Percentiles rank a stretch among this genome's conserved stretches.
Evolutionary conservation across 169 alveolate genomes (phyloP).

Genomic region (Cryptosporidium ubiquitum): DNA sequence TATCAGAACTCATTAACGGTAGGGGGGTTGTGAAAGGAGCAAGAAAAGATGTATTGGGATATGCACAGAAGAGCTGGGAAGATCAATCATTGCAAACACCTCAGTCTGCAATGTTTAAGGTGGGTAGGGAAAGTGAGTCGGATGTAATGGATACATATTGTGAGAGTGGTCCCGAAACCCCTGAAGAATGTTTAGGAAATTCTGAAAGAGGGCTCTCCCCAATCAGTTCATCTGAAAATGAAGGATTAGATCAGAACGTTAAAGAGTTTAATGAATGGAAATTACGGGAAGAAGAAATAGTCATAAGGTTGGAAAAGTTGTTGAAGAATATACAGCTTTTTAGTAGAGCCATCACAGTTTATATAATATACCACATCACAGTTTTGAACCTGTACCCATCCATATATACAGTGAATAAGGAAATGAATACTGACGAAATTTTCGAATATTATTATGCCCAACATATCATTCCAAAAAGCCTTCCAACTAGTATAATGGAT

Average conservation of each 20-base stretch:
- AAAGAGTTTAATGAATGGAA: not conserved
- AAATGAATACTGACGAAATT: conserved; percentile 47
- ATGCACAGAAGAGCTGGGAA: conserved; percentile 35
- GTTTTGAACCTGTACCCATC: conserved; percentile 56
- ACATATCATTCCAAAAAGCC: conserved; percentile 55
- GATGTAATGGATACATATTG: conserved; percentile 60
- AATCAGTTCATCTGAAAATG: not conserved
- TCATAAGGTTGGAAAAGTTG: conserved; percentile 7
- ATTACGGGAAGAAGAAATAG: not conserved
- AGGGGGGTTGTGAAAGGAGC: not conserved
- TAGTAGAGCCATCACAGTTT: conserved; percentile 53
- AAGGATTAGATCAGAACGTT: not conserved
- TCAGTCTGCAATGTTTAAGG: conserved; percentile 28
- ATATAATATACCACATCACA: conserved; percentile 66
- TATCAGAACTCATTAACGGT: conserved; percentile 4
- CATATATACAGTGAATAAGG: conserved; percentile 64
- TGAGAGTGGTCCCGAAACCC: conserved; percentile 51
- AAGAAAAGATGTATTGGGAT: not conserved
- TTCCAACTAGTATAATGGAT: conserved; percentile 65
- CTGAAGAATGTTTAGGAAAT: conserved; percentile 7
- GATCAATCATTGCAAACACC: conserved; percentile 43
- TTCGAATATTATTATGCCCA: conserved; percentile 58
- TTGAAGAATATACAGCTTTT: conserved; percentile 36
- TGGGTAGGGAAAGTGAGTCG: conserved; percentile 19
- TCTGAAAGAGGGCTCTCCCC: not conserved